Evolutionary conservation across 2,329 filamentous ascomycete genomes (phyloP).

Genomic region (Trichophyton simii): DNA sequence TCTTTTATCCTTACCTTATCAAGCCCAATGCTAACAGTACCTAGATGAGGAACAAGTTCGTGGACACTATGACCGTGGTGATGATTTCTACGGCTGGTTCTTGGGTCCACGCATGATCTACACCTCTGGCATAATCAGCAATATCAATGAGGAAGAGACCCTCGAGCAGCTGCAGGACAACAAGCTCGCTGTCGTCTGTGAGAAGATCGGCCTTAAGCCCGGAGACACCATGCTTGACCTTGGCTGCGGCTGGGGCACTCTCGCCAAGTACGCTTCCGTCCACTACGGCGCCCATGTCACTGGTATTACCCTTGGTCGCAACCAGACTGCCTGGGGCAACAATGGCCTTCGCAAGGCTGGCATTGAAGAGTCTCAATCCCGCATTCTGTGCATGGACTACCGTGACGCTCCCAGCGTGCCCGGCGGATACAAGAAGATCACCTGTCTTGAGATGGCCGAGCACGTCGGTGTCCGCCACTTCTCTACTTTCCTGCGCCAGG

Average conservation of each 20-base stretch:
- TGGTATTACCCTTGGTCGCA: constrained; percentile 85
- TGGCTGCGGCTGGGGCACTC: constrained; percentile 94
- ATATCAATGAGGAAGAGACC: constrained; percentile 73
- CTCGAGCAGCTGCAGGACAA: constrained; percentile 96
- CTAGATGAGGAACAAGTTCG: constrained; percentile 93
- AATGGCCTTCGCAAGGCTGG: constrained; percentile 69
- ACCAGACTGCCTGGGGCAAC: constrained; percentile 97
- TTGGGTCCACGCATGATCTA: constrained; percentile 98
- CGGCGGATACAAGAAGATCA: constrained; percentile 84
- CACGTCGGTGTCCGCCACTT: constrained; percentile 94
- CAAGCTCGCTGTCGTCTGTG: constrained; percentile 87
- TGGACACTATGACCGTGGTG: constrained; percentile 92
- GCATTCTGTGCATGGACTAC: constrained; percentile 92
- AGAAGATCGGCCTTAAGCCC: constrained; percentile 77
- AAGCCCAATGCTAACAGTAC: constrained; percentile 17
- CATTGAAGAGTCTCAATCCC: constrained; percentile 75
- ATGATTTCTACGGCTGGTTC: constrained; percentile 99
- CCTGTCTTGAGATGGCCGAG: constrained; percentile 96
- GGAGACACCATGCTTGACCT: constrained; percentile 84
- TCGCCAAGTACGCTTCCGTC: constrained; percentile 81
- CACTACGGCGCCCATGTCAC: constrained; percentile 80
- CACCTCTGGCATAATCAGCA: constrained; percentile 86
- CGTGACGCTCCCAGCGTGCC: constrained; percentile 75
- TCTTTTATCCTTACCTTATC: not conserved
- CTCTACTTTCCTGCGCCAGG: constrained; percentile 65